Base-by-base conservation (phyloP, 2,329 filamentous ascomycete species). In the Verticillium nubilum region DNA sequence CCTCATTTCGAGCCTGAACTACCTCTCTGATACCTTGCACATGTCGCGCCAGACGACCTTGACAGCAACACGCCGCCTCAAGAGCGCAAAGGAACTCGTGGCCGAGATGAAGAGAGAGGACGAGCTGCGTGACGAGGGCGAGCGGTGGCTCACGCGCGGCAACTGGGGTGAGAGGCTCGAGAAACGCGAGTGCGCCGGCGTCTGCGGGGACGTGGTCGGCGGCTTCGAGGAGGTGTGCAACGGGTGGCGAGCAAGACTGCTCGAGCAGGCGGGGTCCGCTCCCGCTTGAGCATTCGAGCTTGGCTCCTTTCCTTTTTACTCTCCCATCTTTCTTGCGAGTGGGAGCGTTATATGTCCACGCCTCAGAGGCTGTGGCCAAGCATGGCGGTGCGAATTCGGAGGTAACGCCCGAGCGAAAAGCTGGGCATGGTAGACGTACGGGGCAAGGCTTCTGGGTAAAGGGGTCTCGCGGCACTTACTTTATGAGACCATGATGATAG, bases 161-260 rank as follows among this genome's bases (percentile, higher is more conserved):
- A 90, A 92, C 67, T 97, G 94, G 93, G 85, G 92, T 56, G 86
- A 88, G 65, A 83, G 89, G 58, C 74, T 97, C 35, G 80, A 84
- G 64, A 87, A 86, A 58, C 84, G 94, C 58, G 92, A 96, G 72
- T 96, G 92, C 63, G 92, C 90, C 7, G 82, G 82, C 25, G 90
- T 94, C 15, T 98, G 95, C 73, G 83, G 87, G 4, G 92, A 96
- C 62, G 93, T 99, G 1, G 88, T 97, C 33, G 88, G 89, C 53
- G 95, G 95, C 0, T 98, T 99, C 69, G 94, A 97, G 73, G 88
- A 92, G 70, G 87, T 94, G 1, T 97, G 92, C 75, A 88, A 93
- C 60, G 84, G 86, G 59, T 95, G 93, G 90, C 85, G 93, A 70
- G 86, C 87, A 69, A 85, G 89, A 65, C 76, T 96, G 54, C 82